Evolutionary conservation across 495 filamentous ascomycete species (phyloP), one percentile per base, ranked within the genome.

Genomic region (Delitschia confertaspora): DNA sequence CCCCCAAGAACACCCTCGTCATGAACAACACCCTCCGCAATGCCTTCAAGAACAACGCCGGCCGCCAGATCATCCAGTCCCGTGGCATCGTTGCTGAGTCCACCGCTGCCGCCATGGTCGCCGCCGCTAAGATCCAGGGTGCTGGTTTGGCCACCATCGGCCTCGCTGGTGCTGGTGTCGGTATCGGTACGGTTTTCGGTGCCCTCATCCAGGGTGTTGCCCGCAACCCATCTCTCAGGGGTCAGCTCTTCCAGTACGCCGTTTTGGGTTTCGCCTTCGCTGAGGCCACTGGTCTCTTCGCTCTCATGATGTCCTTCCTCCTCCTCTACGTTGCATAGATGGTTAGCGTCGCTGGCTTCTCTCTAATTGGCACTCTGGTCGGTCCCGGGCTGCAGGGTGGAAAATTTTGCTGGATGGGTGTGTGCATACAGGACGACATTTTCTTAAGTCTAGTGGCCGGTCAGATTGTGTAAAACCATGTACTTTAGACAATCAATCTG

Each of bases 231-330:
- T 79, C 79, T 57, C 79, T 91, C 73, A 79, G 83, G 69, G 83
- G 82, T 60, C 83, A 88, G 74, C 82, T 91, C 57, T 91, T 91
- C 82, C 78, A 81, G 51, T 88, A 91, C 72, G 84, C 85, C 75
- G 87, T 91, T 81, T 70, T 91, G 61, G 84, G 84, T 70, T 91
- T 91, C 68, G 84, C 85, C 60, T 91, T 91, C 79, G 84, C 85
- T 64, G 85, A 91, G 67, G 85, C 85, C 73, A 91, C 86, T 56
- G 85, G 84, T 77, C 79, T 91, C 60, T 88, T 89, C 82, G 82
- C 85, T 63, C 79, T 89, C 60, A 89, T 89, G 83, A 78, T 88
- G 81, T 81, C 83, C 67, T 61, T 61, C 47, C 31, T 57, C 25
- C 45, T 55, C 33, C 45, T 55, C 45, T 55, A 55, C 45, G 51